Percentiles rank a stretch among this genome's conserved stretches.
These are phyloP conservation scores for Globisporangium nodosum DNA, from an alignment of 352 stramenopile genomes.

Conservation along the genomic window DNA sequence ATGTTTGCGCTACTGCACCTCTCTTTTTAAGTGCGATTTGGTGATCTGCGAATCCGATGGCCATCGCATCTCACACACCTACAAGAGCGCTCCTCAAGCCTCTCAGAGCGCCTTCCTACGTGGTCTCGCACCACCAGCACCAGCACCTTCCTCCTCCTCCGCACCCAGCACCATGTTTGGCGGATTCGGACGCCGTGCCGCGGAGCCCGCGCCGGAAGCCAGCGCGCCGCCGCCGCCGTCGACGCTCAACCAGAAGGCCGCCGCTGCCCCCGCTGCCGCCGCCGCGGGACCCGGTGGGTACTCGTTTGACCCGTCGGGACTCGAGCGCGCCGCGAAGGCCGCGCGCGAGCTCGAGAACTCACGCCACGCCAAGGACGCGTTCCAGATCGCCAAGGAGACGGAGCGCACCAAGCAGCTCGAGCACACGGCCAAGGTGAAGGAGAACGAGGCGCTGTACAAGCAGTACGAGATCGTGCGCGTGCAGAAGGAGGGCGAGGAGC, in stretches of 20 bases:
- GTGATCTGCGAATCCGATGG: neutral
- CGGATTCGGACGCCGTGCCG: constrained; percentile 15
- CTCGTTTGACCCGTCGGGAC: constrained; percentile 94
- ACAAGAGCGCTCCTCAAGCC: too few species aligned
- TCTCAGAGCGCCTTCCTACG: too few species aligned
- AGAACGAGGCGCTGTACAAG: constrained; percentile 91
- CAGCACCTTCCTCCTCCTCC: neutral
- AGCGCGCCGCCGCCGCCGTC: constrained; percentile 1
- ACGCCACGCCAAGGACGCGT: constrained; percentile 91
- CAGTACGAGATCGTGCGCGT: constrained; percentile 93
- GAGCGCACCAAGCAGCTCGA: constrained; percentile 95
- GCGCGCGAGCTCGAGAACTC: constrained; percentile 95
- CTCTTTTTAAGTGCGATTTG: neutral
- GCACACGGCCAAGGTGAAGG: constrained; percentile 89
- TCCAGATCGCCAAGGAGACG: constrained; percentile 94
- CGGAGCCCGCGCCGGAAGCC: constrained; percentile 12
- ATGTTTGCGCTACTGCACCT: neutral
- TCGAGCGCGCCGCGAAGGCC: constrained; percentile 97
- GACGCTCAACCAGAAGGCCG: constrained; percentile 21
- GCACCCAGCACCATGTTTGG: constrained; percentile 14
- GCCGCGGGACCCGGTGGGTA: constrained; percentile 41
- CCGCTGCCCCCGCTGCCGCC: constrained; percentile 2
- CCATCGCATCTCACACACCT: neutral
- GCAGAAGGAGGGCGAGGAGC: constrained; percentile 95
- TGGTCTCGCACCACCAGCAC: neutral